Percentiles rank a stretch among this genome's conserved stretches.
Conservation (phyloP, 2,329 filamentous ascomycete genomes). For the Fusarium nodosum region DNA sequence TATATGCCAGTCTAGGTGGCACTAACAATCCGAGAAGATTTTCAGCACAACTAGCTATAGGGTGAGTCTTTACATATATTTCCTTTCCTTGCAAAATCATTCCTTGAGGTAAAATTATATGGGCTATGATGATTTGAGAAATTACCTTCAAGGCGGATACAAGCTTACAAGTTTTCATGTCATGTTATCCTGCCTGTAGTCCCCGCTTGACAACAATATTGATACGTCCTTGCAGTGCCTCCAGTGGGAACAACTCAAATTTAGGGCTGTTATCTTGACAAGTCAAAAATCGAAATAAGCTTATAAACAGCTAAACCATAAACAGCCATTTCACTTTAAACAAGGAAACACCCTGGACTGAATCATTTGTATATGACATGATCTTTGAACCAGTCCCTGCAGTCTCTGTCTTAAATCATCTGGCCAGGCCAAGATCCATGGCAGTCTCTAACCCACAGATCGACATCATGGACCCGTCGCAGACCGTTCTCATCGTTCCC, state of each 20-base stretch:
- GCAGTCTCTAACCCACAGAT: too few species aligned
- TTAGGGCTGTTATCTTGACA: background rate
- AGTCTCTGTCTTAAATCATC: background rate
- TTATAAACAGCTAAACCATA: background rate
- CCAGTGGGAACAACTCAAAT: fast-evolving
- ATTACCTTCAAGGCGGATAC: fast-evolving
- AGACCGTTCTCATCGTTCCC: conserved; percentile 15
- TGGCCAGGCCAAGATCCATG: background rate
- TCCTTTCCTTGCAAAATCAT: background rate
- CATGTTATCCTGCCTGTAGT: background rate
- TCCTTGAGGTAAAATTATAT: fast-evolving
- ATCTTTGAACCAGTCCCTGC: background rate
- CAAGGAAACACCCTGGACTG: background rate
- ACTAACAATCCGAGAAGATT: too few species aligned
- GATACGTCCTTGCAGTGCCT: background rate
- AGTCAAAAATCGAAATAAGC: too few species aligned
- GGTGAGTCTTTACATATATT: background rate
- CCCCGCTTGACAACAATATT: background rate
- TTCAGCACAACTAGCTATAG: background rate
- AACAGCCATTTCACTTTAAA: background rate
- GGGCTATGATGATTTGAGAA: background rate
- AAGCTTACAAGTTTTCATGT: fast-evolving
- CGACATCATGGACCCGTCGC: background rate
- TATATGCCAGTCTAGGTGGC: conserved; percentile 10
- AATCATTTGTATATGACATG: background rate